Evolutionary conservation across 192 early-diverging fungal species (phyloP).

Genomic region (Globomyces pollinis-pini): DNA sequence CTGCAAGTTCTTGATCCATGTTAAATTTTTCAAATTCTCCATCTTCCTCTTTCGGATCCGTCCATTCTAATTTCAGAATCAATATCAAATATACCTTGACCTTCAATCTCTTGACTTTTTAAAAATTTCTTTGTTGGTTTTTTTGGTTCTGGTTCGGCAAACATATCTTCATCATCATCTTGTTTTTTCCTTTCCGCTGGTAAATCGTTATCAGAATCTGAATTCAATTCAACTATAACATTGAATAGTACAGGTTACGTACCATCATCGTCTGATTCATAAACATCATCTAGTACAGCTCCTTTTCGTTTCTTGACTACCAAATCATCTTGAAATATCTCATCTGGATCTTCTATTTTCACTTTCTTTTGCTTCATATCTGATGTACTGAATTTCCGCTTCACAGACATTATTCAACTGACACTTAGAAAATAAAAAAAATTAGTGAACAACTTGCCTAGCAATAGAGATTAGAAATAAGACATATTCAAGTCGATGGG

Average conservation of each 20-base stretch:
- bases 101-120: constrained; percentile 3
- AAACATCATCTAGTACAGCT: constrained; percentile 2
- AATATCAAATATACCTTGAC: constrained; percentile 1
- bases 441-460: too few species aligned
- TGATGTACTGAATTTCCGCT: too few species aligned
- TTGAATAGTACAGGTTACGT: too few species aligned
- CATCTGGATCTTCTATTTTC: too few species aligned
- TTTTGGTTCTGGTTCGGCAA: not conserved
- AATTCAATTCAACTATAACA: constrained; percentile 1
- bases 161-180: not conserved
- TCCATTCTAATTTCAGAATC: too few species aligned
- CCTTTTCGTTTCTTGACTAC: not conserved
- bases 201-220: constrained; percentile 6
- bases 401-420: too few species aligned
- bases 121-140: constrained; percentile 2
- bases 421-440: too few species aligned
- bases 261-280: constrained; percentile 8
- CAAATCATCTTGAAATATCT: not conserved
- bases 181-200: not conserved
- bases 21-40: constrained; percentile 47
- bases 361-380: too few species aligned
- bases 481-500: too few species aligned
- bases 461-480: too few species aligned
- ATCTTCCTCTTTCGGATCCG: constrained; percentile 10
- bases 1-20: constrained; percentile 51